Conservation (phyloP, 441 rosid species). For the Manihot esculenta region DNA sequence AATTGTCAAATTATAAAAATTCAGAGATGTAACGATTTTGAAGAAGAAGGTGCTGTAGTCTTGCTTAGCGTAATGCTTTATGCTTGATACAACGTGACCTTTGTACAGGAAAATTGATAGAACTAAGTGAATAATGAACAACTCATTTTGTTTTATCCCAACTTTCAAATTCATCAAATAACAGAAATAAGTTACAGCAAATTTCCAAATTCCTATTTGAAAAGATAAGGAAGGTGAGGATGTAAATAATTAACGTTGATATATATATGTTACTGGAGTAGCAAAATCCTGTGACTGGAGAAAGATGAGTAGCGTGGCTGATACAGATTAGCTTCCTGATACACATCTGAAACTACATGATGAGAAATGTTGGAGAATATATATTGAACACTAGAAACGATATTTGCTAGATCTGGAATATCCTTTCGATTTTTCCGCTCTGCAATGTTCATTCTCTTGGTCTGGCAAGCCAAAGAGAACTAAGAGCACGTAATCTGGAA, state of each 20-base stretch:
- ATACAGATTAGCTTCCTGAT: constrained; percentile 8
- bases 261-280: neutral
- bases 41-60: no score
- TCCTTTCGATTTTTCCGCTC: constrained; percentile 12
- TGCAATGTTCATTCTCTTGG: constrained; percentile 64
- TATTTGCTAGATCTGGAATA: constrained; percentile 4
- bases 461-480: constrained; percentile 96
- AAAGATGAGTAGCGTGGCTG: neutral
- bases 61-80: no score
- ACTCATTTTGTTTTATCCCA: neutral
- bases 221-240: neutral
- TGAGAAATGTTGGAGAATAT: neutral
- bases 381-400: constrained; percentile 3
- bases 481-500: constrained; percentile 87
- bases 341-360: constrained; percentile 16
- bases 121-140: neutral
- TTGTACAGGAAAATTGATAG: no score
- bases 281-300: constrained; percentile 4
- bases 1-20: no score
- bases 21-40: no score
- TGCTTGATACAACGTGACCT: no score
- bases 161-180: constrained; percentile 17
- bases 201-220: constrained; percentile 4
- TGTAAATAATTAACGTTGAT: constrained; percentile 18
- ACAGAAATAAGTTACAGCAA: constrained; percentile 13